A percentile compares a stretch with the other conserved stretches of the same genome.
Conservation (phyloP, 2,329 filamentous ascomycete genomes). For the Cadophora sp. region DNA sequence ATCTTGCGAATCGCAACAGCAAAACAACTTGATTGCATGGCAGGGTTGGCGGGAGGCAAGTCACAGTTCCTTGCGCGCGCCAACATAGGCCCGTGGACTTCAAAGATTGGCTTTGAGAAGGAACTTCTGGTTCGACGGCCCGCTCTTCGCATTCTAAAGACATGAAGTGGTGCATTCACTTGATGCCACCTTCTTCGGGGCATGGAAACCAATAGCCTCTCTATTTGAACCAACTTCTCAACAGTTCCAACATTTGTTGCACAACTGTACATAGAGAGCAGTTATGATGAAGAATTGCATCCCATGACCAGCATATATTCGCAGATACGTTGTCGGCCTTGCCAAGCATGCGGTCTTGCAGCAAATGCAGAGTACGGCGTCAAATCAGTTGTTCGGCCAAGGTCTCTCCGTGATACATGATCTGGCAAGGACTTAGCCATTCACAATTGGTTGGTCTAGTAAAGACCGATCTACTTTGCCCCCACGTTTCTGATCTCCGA, state of each 20-base stretch:
- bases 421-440: not conserved
- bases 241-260: not conserved
- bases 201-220: not conserved
- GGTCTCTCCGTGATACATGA: not conserved
- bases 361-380: not conserved
- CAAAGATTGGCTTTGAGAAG: not conserved
- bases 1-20: slow-evolving; percentile 1
- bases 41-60: not conserved
- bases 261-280: not conserved
- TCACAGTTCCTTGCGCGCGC: not conserved
- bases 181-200: not conserved
- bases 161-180: not conserved
- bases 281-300: not conserved
- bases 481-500: not conserved
- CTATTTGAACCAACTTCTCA: not conserved
- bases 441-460: not conserved
- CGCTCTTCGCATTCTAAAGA: not conserved
- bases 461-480: not conserved
- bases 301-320: not conserved
- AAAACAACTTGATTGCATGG: not conserved
- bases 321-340: not conserved
- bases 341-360: not conserved
- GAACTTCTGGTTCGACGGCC: not conserved
- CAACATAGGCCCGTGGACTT: slow-evolving; percentile 1
- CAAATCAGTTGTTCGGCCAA: not conserved